Base-by-base conservation (phyloP, 2,329 filamentous ascomycete species). In the Byssochlamys sp. region DNA sequence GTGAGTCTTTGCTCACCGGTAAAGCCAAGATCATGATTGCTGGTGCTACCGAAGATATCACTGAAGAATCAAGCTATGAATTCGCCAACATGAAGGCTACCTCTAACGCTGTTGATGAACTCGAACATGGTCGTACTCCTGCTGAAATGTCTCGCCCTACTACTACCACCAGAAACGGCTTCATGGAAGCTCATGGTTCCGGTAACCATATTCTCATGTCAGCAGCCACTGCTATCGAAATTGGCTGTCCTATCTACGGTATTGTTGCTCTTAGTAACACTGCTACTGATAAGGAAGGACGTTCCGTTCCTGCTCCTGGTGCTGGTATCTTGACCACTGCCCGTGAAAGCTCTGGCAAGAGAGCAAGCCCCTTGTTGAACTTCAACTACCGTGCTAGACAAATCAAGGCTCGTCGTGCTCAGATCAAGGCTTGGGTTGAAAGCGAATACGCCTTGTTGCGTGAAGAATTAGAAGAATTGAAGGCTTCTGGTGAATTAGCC, bases 31-130 rank as follows among this genome's bases (percentile, higher is more conserved):
- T 99, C 69, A 97, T 92, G 82, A 87, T 99, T 64, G 95, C 99
- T 59, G 94, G 94, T 83, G 94, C 95, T 65, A 97, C 97, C 70
- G 94, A 99, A 78, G 95, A 99, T 77, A 96, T 99, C 80, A 91
- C 95, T 69, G 94, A 99, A 78, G 94, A 99, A 78, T 94, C 94
- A 55, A 97, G 94, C 1, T 99, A 96, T 71, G 94, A 99, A 76
- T 99, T 99, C 73, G 94, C 94, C 80, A 99, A 99, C 81, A 99
- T 99, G 94, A 95, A 96, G 78, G 94, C 94, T 59, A 99, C 94
- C 57, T 96, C 91, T 83, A 99, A 97, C 71, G 91, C 92, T 27
- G 88, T 96, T 60, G 91, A 97, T 65, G 95, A 99, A 74, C 89
- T 99, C 66, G 90, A 86, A 9, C 94, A 97, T 69, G 94, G 94